Percentiles rank a stretch among this genome's conserved stretches.
Conservation (phyloP, 2,329 filamentous ascomycete species). For the Mycosphaerella sp. region DNA sequence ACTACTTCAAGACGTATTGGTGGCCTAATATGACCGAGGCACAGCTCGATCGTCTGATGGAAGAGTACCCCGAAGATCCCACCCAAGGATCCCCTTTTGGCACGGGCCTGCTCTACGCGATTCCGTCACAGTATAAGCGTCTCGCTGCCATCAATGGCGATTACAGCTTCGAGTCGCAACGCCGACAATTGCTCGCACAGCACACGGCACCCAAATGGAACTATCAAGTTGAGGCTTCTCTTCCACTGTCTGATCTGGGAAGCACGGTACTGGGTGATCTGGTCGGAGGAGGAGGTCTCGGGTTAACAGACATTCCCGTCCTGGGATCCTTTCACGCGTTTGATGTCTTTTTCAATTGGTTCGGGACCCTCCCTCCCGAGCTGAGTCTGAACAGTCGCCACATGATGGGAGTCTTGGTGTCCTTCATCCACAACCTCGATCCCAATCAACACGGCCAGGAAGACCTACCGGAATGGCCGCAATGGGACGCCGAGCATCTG, state of each 20-base stretch:
- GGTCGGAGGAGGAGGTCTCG: background rate
- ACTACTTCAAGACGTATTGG: slow-evolving; percentile 19
- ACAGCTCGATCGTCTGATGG: slow-evolving; percentile 14
- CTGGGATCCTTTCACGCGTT: slow-evolving; percentile 18
- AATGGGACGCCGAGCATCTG: slow-evolving; percentile 5
- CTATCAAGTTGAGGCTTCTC: slow-evolving; percentile 8
- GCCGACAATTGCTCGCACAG: slow-evolving; percentile 10
- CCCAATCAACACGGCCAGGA: slow-evolving; percentile 10
- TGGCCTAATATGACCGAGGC: slow-evolving; percentile 13
- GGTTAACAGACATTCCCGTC: slow-evolving; percentile 6
- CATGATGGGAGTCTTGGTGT: slow-evolving; percentile 10
- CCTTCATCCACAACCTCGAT: slow-evolving; percentile 17
- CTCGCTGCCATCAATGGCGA: slow-evolving; percentile 16
- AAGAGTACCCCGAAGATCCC: slow-evolving; percentile 14
- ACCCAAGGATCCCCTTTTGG: slow-evolving; percentile 11
- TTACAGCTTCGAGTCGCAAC: slow-evolving; percentile 14
- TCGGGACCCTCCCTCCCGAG: slow-evolving; percentile 9
- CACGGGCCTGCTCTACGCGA: slow-evolving; percentile 7
- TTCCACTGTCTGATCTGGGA: slow-evolving; percentile 4
- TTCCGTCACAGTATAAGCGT: slow-evolving; percentile 15
- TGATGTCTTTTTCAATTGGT: slow-evolving; percentile 16
- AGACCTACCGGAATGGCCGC: slow-evolving; percentile 14
- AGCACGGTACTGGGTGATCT: slow-evolving; percentile 2
- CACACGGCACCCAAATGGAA: slow-evolving; percentile 9
- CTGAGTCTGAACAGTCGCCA: slow-evolving; percentile 9